Evolutionary conservation across 108 stramenopile genomes (phyloP), one percentile per base, ranked within the genome.

Genomic region (Pseudonitzschia multistriata): DNA sequence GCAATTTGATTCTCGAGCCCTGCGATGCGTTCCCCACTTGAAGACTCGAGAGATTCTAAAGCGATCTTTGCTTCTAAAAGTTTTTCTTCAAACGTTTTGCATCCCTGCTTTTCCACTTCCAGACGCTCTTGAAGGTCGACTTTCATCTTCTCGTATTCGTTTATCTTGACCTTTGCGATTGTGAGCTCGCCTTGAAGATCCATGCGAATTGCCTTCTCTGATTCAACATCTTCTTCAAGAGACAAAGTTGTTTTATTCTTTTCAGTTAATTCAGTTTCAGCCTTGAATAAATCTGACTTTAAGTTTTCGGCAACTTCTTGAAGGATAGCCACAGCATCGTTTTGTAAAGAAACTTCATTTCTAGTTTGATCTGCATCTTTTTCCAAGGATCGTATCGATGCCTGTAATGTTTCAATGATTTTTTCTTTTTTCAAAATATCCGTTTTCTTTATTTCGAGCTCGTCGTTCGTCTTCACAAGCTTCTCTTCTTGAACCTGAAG

Each of bases 351-450:
- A 45, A 73, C 35, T 59, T 68, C 40, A 6, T 50, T 42, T 5
- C 62, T 34, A n/a, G 30, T 35, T 5, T 30, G 53, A 4, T 29
- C 25, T 21, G 69, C 45, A 7, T 47, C 36, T 11, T 53, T 24
- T 63, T 73, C 57, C 36, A 77, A 34, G 19, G 54, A 54, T 30
- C 17, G 22, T 8, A 39, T 52, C 62, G 37, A 24, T 13, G 49
- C 24, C n/a, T 28, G 3, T 7, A 72, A 36, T 56, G 19, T 29
- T 28, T 64, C 24, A n/a, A 57, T 24, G 35, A 37, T 48, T 39
- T 31, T 11, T 39, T 50, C 65, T 40, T 71, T 67, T 62, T 73
- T 67, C n/a, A 7, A 28, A 24, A 65, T 39, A 21, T 48, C 35
- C 6, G 56, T 40, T 15, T 48, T 31, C 21, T 54, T 57, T 17